phyloP scores from a whole-genome alignment of 2,329 filamentous ascomycete species.

The Capronia coronata region DNA sequence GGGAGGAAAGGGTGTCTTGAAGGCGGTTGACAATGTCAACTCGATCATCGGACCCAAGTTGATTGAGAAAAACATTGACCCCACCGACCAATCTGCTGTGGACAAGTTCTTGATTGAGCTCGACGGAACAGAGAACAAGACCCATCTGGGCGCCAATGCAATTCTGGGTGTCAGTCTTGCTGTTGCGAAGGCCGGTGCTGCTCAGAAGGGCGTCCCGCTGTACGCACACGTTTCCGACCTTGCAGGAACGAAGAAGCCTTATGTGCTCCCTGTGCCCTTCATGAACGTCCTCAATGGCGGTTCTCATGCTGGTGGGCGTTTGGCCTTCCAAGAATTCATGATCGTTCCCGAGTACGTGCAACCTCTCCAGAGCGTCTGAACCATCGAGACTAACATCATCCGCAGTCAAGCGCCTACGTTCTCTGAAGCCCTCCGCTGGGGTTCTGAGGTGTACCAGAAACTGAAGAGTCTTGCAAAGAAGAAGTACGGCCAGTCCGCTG shows the following conservation, averaged over 20 bases:
- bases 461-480: constrained; percentile 97
- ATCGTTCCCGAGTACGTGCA: constrained; percentile 67
- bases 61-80: constrained; percentile 75
- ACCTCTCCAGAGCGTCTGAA: neutral
- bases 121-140: constrained; percentile 59
- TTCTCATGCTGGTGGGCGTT: constrained; percentile 93
- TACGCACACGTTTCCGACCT: constrained; percentile 85
- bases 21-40: constrained; percentile 84
- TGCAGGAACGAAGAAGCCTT: constrained; percentile 84
- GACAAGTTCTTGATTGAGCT: constrained; percentile 81
- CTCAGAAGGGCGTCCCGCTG: constrained; percentile 80
- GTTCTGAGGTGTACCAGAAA: constrained; percentile 95
- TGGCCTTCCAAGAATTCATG: constrained; percentile 96
- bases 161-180: constrained; percentile 57
- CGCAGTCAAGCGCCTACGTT: constrained; percentile 74
- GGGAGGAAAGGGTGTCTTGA: constrained; percentile 78
- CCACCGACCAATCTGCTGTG: constrained; percentile 77
- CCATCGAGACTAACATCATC: constrained; percentile 20
- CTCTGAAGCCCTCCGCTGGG: constrained; percentile 92
- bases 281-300: constrained; percentile 92
- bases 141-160: constrained; percentile 53
- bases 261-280: constrained; percentile 83
- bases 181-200: constrained; percentile 74
- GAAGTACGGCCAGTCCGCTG: constrained; percentile 97
- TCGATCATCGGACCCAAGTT: constrained; percentile 69